These are phyloP conservation scores for Penicillium pulvis DNA, from an alignment of 495 filamentous ascomycete species.

Conservation along the genomic window DNA sequence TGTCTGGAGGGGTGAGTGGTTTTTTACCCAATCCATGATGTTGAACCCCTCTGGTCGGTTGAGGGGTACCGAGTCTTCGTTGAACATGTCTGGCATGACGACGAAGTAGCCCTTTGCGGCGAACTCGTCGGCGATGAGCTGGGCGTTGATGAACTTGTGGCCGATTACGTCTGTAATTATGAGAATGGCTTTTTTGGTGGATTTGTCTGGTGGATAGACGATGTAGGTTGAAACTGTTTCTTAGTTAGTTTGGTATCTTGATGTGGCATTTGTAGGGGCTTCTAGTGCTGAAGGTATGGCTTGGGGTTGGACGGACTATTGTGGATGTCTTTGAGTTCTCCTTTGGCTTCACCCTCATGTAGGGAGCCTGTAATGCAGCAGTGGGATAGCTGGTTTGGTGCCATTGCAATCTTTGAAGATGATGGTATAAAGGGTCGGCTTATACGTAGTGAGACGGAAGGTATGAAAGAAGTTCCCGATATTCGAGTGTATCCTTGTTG, in stretches of 20 bases:
- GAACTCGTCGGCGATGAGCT: slow-evolving; percentile 65
- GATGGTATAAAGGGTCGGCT: no score
- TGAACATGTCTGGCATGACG: slow-evolving; percentile 58
- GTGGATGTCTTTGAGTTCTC: slow-evolving; percentile 21
- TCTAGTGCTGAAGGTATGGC: not conserved
- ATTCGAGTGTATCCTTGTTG: no score
- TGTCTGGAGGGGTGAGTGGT: slow-evolving; percentile 52
- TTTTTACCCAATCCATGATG: slow-evolving; percentile 31
- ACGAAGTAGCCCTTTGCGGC: slow-evolving; percentile 76
- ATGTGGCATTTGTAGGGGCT: not conserved
- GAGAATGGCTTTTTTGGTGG: slow-evolving; percentile 30
- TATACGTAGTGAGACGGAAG: no score
- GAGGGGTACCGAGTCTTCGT: slow-evolving; percentile 31
- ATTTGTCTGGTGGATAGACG: slow-evolving; percentile 27
- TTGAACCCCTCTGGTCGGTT: slow-evolving; percentile 31
- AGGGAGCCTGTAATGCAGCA: slow-evolving; percentile 19
- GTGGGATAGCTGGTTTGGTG: slow-evolving; percentile 5
- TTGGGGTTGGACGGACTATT: slow-evolving; percentile 12
- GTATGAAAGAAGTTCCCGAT: no score
- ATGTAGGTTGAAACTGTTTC: slow-evolving; percentile 27
- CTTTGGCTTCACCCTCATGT: slow-evolving; percentile 29
- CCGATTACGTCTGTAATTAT: slow-evolving; percentile 37
- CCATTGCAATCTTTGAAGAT: not conserved
- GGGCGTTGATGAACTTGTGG: slow-evolving; percentile 30
- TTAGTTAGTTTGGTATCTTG: not conserved